A percentile compares a stretch with the other conserved stretches of the same genome.
These are phyloP conservation scores for Sporothrix pseudoabietina DNA, from an alignment of 2,329 filamentous ascomycete species.

Conservation along the genomic window DNA sequence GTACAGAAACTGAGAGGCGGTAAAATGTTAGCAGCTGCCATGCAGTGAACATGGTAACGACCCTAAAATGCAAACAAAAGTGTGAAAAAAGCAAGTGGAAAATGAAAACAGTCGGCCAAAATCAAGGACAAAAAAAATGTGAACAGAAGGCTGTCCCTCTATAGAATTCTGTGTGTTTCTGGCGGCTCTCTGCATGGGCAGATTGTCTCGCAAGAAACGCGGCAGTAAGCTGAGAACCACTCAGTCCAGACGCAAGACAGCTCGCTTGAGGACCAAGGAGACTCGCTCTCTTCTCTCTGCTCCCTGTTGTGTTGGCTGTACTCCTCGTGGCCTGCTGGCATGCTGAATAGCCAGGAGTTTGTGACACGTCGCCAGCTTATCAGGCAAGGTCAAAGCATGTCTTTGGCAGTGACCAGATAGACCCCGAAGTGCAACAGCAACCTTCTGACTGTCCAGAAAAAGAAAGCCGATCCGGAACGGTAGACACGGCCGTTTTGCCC, in stretches of 20 bases:
- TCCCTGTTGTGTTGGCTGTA: neutral
- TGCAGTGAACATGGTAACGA: neutral
- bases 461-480: neutral
- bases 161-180: neutral
- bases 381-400: neutral
- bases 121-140: neutral
- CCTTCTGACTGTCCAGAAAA: too few species aligned
- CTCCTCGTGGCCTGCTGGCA: neutral
- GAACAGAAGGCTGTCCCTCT: neutral
- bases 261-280: conserved; percentile 4
- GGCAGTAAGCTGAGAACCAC: neutral
- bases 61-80: conserved; percentile 18
- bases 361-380: neutral
- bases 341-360: neutral
- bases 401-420: neutral
- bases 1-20: conserved; percentile 13
- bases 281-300: neutral
- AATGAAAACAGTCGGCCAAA: neutral
- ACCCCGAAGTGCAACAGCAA: neutral
- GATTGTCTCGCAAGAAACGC: neutral
- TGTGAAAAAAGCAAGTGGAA: neutral
- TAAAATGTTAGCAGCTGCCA: neutral
- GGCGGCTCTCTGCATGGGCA: neutral
- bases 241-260: neutral
- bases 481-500: neutral